Base-by-base conservation (phyloP, 345 rosid species). In the Theobroma cacao region DNA sequence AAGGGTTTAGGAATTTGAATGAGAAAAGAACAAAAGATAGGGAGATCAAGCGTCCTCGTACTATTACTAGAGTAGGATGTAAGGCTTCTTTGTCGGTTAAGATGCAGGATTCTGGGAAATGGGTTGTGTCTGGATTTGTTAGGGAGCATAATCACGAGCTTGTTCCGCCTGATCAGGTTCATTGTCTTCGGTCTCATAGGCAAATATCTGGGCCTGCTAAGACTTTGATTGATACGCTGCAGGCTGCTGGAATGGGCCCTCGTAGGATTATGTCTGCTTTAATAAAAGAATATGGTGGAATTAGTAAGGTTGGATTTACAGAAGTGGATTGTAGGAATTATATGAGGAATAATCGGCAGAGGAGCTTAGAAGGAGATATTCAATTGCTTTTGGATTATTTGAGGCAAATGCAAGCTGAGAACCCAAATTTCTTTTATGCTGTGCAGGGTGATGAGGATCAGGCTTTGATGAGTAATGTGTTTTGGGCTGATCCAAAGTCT, bases 201-300 rank as follows among this genome's bases (percentile, higher is more conserved):
- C 91, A 89, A 77, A 87, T 89, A 72, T 87, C 91, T 47, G 90
- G 90, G 5, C 89, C 91, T 8, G 91, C 91, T 15, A 89, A 89
- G 86, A 85, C 91, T 78, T 81, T 87, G 83, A 89, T 89, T 2
- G 91, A 89, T 83, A 89, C 90, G 0, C 75, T 89, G 85, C 91
- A 89, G 80, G 91, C 91, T 24, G 91, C 91, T 7, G 91, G 90
- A 24, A 85, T 87, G 91, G 91, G 91, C 6, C 90, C 91, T 65
- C 88, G 91, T 31, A 81, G 87, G 82, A 89, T 87, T 30, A 89
- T 89, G 91, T 89, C 90, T 3, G 89, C 87, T 28, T 75, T 86
- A 20, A 87, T 89, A 66, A 89, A 89, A 78, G 91, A 89, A 77
- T 87, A 85, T 59, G 90, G 90, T 78, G 91, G 91, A 47, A 89